phyloP scores from a whole-genome alignment of 768 basidiomycete genomes.

The Krasilnikovozyma curviuscula region DNA sequence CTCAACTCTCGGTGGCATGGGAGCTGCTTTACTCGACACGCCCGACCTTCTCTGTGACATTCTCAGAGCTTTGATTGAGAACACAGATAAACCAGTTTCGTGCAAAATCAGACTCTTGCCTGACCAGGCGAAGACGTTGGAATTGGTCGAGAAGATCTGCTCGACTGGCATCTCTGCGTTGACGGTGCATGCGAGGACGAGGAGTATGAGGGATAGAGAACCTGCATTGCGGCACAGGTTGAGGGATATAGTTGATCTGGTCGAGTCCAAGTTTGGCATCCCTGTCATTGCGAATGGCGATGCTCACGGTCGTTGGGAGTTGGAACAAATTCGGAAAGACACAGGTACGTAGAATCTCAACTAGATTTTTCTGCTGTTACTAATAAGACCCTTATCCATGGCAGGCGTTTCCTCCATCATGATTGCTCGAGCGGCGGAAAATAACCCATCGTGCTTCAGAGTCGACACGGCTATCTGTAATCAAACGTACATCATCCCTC shows the following conservation, averaged over 20 bases:
- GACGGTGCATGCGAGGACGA: slow-evolving; percentile 87
- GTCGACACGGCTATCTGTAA: slow-evolving; percentile 47
- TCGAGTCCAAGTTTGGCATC: slow-evolving; percentile 47
- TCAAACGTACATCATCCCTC: slow-evolving; percentile 46
- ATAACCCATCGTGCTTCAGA: slow-evolving; percentile 77
- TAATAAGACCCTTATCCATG: not conserved
- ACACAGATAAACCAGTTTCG: slow-evolving; percentile 66
- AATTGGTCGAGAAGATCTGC: slow-evolving; percentile 71
- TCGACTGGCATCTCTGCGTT: slow-evolving; percentile 70
- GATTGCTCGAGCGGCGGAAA: slow-evolving; percentile 88
- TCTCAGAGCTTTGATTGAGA: slow-evolving; percentile 51
- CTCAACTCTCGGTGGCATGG: slow-evolving; percentile 86
- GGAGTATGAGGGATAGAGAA: slow-evolving; percentile 71
- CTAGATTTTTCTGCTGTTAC: not conserved
- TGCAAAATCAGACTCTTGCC: slow-evolving; percentile 84
- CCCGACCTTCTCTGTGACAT: slow-evolving; percentile 83
- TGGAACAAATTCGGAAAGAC: slow-evolving; percentile 46
- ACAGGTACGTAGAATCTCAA: slow-evolving; percentile 39
- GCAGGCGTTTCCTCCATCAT: slow-evolving; percentile 74
- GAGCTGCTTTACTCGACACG: slow-evolving; percentile 77
- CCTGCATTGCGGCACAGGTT: slow-evolving; percentile 58
- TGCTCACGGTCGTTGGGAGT: slow-evolving; percentile 58
- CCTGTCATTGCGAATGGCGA: slow-evolving; percentile 90
- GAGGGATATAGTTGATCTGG: slow-evolving; percentile 68
- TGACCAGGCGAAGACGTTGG: slow-evolving; percentile 66